A percentile compares a stretch with the other conserved stretches of the same genome.
Evolutionary conservation across 257 asterid species (phyloP).

Genomic region (Lithospermum erythrorhizon): DNA sequence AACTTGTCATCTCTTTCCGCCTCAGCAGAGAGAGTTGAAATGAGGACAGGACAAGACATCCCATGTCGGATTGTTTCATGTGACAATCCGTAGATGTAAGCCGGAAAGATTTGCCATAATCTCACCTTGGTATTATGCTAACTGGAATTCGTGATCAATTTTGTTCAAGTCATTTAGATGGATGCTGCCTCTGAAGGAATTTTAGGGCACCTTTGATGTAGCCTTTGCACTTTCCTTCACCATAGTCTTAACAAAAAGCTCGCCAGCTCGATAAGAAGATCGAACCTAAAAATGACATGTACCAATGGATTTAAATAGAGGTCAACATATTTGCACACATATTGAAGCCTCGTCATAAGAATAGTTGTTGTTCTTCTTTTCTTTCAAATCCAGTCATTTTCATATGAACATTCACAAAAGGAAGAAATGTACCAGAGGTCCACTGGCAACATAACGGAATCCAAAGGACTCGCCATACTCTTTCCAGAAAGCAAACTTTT

Average conservation of each 20-base stretch:
- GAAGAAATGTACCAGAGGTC: slow-evolving; percentile 65
- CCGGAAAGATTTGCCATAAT: not conserved
- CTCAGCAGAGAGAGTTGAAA: not conserved
- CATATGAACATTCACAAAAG: not conserved
- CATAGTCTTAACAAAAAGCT: slow-evolving; percentile 85
- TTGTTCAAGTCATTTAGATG: not conserved
- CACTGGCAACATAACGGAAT: slow-evolving; percentile 95
- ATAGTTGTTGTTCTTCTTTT: not conserved
- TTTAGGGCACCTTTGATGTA: slow-evolving; percentile 4
- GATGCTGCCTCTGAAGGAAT: not conserved
- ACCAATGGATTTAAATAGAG: not conserved
- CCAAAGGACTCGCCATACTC: slow-evolving; percentile 95
- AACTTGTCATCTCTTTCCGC: not conserved
- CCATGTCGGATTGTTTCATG: not conserved
- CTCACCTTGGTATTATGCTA: not conserved
- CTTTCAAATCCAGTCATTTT: not conserved
- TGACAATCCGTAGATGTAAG: not conserved
- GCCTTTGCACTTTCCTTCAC: slow-evolving; percentile 51
- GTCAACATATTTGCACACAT: too few species aligned
- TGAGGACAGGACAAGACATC: not conserved
- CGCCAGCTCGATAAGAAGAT: slow-evolving; percentile 95
- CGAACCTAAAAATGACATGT: slow-evolving; percentile 53
- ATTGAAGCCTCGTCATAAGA: not conserved
- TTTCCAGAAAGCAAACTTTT: slow-evolving; percentile 86
- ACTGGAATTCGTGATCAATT: not conserved